Evolutionary conservation across 106 monocot genomes (phyloP), one percentile per base, ranked within the genome.

Genomic region (Dioscorea dumetorum): DNA sequence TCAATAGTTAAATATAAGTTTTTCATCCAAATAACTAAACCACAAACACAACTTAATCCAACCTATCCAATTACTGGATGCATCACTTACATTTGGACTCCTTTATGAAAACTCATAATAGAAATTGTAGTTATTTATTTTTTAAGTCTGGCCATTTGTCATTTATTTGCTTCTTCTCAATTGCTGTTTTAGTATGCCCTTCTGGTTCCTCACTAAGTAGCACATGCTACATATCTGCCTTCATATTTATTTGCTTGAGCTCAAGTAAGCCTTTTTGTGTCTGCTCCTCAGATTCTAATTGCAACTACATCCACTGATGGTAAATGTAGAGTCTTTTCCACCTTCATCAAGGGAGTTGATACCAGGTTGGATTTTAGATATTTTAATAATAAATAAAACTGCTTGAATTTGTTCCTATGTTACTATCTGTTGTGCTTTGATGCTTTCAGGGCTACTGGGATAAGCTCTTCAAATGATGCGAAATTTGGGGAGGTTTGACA

Each of bases 261-360:
- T 56, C 19, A 56, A 56, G 10, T 18, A 19, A 19, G 16, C 10
- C 28, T 56, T 56, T 19, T 18, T 12, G 16, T 56, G 16, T 18
- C 19, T 71, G 70, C 34, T 63, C 28, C 67, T 10, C 72, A 99
- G 99, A 84, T 99, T 79, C 87, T 93, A 79, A 90, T 99, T 75
- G 99, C 99, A 64, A 99, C 99, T 71, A 90, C 99, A 72, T 99
- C 92, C 20, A 90, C 92, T 71, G 99, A 93, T 85, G 99, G 97
- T 59, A 99, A 99, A 79, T 99, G 97, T 67, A 87, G 92, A 59
- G 82, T 99, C 50, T 99, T 99, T 66, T 90, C 90, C 52, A 99
- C 97, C 61, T 99, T 84, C 67, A 99, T 99, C 65, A 92, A 93
- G 81, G 97, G 92, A 28, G 81, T 99, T 50, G 97, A 99, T 77